These are phyloP conservation scores for Suhomyces choctaworum DNA, from an alignment of 1,139 yeast species.

Conservation along the genomic window DNA sequence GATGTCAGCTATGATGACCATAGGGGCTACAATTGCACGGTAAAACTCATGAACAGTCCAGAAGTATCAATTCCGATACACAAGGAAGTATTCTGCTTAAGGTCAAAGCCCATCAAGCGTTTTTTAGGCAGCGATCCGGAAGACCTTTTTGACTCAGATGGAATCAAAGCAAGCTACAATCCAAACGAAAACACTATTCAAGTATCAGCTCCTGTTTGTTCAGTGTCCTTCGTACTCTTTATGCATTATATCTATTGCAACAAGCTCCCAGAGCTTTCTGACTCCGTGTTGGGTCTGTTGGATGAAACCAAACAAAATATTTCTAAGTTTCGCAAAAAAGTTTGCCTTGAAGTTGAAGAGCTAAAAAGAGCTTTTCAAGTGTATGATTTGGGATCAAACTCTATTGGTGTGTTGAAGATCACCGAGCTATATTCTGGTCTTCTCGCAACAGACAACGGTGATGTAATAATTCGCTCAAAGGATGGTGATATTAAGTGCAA, in stretches of 20 bases:
- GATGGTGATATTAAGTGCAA: constrained; percentile 49
- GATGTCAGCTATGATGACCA: constrained; percentile 1
- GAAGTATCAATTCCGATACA: constrained; percentile 32
- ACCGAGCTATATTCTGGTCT: constrained; percentile 4
- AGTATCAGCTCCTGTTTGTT: constrained; percentile 22
- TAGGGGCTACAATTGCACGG: constrained; percentile 25
- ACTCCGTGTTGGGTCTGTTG: constrained; percentile 5
- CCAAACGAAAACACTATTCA: constrained; percentile 14
- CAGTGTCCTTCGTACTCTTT: constrained; percentile 32
- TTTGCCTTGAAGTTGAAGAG: constrained; percentile 19
- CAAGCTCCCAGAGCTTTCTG: constrained; percentile 13
- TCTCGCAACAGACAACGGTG: constrained; percentile 16
- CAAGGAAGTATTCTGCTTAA: constrained; percentile 25
- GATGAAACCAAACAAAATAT: constrained; percentile 1
- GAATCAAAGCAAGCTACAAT: constrained; percentile 26
- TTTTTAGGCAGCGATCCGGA: constrained; percentile 21
- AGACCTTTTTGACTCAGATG: constrained; percentile 20
- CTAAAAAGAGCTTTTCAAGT: constrained; percentile 22
- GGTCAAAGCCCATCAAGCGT: constrained; percentile 31
- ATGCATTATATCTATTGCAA: constrained; percentile 38
- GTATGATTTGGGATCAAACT: constrained; percentile 11
- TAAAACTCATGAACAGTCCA: constrained; percentile 23
- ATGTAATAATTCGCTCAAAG: constrained; percentile 30
- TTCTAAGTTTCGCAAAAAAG: constrained; percentile 8
- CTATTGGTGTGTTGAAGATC: constrained; percentile 2